Evolutionary conservation across 257 asterid genomes (phyloP), one percentile per base, ranked within the genome.

Genomic region (Euphrasia confusa): DNA sequence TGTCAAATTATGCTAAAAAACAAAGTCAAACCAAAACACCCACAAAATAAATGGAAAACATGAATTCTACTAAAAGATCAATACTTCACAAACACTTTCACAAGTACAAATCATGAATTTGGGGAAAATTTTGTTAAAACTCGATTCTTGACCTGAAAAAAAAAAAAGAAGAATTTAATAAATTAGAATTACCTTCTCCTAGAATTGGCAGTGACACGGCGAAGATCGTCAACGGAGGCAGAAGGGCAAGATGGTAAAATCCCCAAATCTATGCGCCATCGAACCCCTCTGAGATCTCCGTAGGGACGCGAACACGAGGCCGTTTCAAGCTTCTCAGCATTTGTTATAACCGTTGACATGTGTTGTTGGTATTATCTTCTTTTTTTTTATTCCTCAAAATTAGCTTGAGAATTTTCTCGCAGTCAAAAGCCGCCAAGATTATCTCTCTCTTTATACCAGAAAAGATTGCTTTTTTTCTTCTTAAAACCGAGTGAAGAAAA

Each of bases 231-330:
- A 14, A 83, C 60, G 42, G 97, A 77, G 3, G 89, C 78, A 49
- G 85, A 73, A 55, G 81, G 75, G 10, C 88, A 79, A 76, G 87
- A 72, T 10, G 98, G 93, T 71, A 92, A 80, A 81, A 89, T 83
- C 64, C 96, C 99, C 86, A 93, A 83, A 81, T 84, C 84, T 50
- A 89, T 73, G 62, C 99, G 96, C 99, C 99, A 93, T 81, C 67
- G 84, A 21, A 89, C 85, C 62, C 99, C 90, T 89, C 99, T 79
- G 8, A 93, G 88, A 75, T 81, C 78, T 35, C 76, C 74, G 75
- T 83, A 84, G 54, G 78, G 77, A 65, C 78, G 74, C 3, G 75
- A 48, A 55, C 64, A 54, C 59, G 82, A 74, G 18, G 62, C 50
- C 63, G 79, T 63, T 68, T 77, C 89, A 40, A 58, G 56, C 75